Evolutionary conservation across 2,329 filamentous ascomycete species (phyloP).

Genomic region (Colletotrichum sp.): DNA sequence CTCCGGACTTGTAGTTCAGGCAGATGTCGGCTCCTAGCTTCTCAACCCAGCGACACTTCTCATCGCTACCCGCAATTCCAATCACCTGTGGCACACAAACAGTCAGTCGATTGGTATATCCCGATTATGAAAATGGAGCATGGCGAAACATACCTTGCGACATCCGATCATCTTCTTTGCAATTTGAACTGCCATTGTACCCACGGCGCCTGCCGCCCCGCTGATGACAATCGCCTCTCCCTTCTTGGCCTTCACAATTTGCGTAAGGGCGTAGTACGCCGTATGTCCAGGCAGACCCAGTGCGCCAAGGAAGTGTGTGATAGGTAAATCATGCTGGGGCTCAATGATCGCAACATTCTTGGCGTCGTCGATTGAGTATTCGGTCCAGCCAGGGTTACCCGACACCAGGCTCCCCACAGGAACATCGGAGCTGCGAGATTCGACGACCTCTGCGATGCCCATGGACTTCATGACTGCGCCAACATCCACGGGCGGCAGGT

Average conservation of each 20-base stretch:
- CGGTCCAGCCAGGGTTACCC: not conserved
- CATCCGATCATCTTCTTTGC: not conserved
- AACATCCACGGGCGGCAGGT: not conserved
- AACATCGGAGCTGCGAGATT: not conserved
- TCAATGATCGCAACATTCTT: not conserved
- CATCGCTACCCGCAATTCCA: not conserved
- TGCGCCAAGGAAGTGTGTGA: not conserved
- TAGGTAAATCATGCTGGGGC: not conserved
- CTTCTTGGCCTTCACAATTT: not conserved
- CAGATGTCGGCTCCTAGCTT: not conserved
- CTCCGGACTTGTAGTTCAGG: not conserved
- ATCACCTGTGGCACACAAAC: not conserved
- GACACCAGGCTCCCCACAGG: not conserved
- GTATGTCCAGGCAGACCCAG: not conserved
- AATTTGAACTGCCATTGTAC: not conserved
- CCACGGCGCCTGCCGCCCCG: not conserved
- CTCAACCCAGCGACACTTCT: not conserved
- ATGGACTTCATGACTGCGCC: not conserved
- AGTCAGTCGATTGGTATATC: rapidly evolving
- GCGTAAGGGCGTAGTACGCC: not conserved
- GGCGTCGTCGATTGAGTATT: not conserved
- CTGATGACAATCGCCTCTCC: not conserved
- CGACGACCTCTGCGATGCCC: not conserved
- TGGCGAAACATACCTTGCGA: not conserved
- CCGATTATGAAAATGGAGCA: not conserved